Evolutionary conservation across 176 grass and related monocot species (phyloP).

Genomic region (Oryza rufipogon): DNA sequence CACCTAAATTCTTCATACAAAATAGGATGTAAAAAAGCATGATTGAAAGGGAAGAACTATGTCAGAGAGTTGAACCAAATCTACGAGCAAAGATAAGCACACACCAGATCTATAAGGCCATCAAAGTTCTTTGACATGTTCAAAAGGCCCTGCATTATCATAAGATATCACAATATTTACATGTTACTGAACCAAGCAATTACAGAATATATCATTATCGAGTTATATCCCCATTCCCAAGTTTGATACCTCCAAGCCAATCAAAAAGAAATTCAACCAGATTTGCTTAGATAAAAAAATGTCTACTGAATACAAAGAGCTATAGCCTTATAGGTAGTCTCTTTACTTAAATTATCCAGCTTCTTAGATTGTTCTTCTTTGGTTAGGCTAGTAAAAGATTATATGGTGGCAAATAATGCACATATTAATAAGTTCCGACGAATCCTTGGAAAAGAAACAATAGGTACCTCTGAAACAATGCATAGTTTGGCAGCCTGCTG

Average conservation of each 20-base stretch:
- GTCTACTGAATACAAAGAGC: background rate
- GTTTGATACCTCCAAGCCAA: background rate
- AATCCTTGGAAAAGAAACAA: background rate
- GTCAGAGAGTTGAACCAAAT: constrained; percentile 9
- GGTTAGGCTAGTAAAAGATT: constrained; percentile 7
- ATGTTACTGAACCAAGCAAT: constrained; percentile 13
- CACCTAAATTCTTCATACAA: constrained; percentile 52
- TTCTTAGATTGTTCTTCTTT: constrained; percentile 19
- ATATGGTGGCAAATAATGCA: constrained; percentile 13
- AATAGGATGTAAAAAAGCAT: constrained; percentile 21
- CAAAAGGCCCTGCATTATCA: constrained; percentile 59
- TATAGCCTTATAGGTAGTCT: background rate
- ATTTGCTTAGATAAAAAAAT: background rate
- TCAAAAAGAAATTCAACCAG: background rate
- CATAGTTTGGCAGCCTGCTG: constrained; percentile 51
- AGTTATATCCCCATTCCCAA: background rate
- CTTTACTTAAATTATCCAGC: constrained; percentile 8
- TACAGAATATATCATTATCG: constrained; percentile 8
- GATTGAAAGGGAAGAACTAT: background rate
- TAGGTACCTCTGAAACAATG: constrained; percentile 62
- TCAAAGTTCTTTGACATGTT: constrained; percentile 59
- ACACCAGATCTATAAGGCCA: constrained; percentile 61
- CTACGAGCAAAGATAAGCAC: constrained; percentile 36
- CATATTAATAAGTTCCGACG: background rate
- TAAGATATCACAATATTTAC: constrained; percentile 3